Base-by-base conservation (phyloP, 2,329 filamentous ascomycete species). In the Penicillium brasilianum region DNA sequence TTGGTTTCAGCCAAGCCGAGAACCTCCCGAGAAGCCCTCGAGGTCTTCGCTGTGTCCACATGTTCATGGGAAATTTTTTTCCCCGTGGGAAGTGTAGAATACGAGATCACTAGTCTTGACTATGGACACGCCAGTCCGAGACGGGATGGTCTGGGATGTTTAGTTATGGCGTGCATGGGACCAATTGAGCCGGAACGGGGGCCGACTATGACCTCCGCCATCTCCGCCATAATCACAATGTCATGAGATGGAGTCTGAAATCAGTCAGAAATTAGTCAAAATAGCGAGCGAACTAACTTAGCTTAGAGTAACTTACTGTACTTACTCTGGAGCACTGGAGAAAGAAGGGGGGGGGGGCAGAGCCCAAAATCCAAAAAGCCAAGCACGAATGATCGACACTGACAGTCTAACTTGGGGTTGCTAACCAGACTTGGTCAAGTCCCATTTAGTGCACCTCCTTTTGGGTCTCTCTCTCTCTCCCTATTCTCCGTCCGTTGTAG, bases 161-260 rank as follows among this genome's bases (percentile, higher is more conserved):
- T 41, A 41, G n/a, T 20, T 49, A 66, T 66, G 59, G 59, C 59
- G 59, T 64, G 64, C 64, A 64, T 62, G 44, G 44, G 44, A 48
- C 34, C 48, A 52, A 32, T 30, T 44, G 25, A 18, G n/a, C 39
- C 32, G 28, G 46, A 28, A 32, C 30, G 41, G 28, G 51, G 20
- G 20, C 48, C 58, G 46, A 62, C 44, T 36, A 34, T 34, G 52
- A 66, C 63, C 63, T 59, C 61, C 58, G 61, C 59, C 57, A 64
- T 62, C 58, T 59, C 59, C 63, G 58, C 60, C 49, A 50, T 34
- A 3, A 8, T 14, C 46, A 50, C 46, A 28, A 13, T 34, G 28
- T 28, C 22, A n/a, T n/a, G 28, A n/a, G 30, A 22, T 48, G 44
- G 44, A 28, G 22, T 30, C 25, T 28, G 7, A 9, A 48, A 48